Evolutionary conservation across 352 stramenopile genomes (phyloP).

Genomic region (Globisporangium perplexum): DNA sequence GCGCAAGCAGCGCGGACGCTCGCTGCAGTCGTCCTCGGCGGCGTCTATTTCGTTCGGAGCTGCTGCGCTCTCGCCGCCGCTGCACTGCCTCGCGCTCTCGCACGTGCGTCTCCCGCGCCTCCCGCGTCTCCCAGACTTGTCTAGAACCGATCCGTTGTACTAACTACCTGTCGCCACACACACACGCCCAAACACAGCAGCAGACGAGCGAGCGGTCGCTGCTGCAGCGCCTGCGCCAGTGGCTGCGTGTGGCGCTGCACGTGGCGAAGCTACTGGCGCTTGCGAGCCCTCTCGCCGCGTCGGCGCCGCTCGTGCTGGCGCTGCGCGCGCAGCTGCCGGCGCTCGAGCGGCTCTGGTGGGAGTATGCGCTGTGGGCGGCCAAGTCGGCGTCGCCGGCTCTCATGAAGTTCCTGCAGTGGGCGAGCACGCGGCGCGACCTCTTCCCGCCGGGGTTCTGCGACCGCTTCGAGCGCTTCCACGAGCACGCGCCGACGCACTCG

Average conservation of each 20-base stretch:
- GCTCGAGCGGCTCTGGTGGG: constrained; percentile 60
- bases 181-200: background rate
- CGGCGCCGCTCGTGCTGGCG: constrained; percentile 39
- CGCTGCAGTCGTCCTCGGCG: background rate
- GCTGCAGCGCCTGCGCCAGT: constrained; percentile 29
- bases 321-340: constrained; percentile 17
- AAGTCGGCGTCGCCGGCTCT: constrained; percentile 83
- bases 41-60: background rate
- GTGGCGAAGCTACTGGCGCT: constrained; percentile 57
- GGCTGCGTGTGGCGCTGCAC: constrained; percentile 44
- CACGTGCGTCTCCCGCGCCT: constrained; percentile 2
- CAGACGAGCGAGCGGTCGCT: constrained; percentile 15
- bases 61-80: background rate
- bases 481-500: constrained; percentile 80
- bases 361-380: constrained; percentile 49
- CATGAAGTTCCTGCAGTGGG: constrained; percentile 96
- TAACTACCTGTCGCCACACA: background rate
- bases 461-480: constrained; percentile 88
- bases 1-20: constrained; percentile 11
- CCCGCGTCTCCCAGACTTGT: background rate
- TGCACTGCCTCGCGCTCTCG: constrained; percentile 14
- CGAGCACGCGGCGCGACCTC: constrained; percentile 91
- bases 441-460: constrained; percentile 90
- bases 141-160: background rate
- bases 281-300: constrained; percentile 33